Evolutionary conservation across 2,329 filamentous ascomycete species (phyloP), one percentile per base, ranked within the genome.

Genomic region (Septoria petroselini): DNA sequence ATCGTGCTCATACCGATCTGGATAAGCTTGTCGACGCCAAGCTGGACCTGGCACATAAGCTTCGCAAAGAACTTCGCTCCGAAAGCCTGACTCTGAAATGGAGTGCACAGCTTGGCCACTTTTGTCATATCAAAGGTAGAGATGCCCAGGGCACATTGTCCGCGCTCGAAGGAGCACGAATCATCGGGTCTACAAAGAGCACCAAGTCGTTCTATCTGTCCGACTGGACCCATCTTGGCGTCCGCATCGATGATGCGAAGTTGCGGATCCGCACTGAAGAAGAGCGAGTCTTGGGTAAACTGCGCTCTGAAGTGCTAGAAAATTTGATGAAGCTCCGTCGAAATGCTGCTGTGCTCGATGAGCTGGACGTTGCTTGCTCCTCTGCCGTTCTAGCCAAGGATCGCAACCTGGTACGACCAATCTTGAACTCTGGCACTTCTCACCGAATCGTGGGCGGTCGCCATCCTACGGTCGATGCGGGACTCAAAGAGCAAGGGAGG

Each of bases 331-430:
- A 85, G 62, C 80, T 98, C 11, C 84, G 93, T 4, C 86, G 86
- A 50, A 97, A 96, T 68, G 91, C 91, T 8, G 79, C 82, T n/a
- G 86, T 95, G 1, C 80, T 98, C 15, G 91, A 97, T 66, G 91
- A 96, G 68, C 80, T 98, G 7, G 93, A 98, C 69, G 86, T 98
- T 30, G 81, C 86, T 2, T 88, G 88, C 48, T 89, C 89, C 0
- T 95, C 95, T 64, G 89, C 93, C 2, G 77, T 76, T 3, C 76
- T 97, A 2, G 91, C 93, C 1, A 68, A 76, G 18, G 87, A 95
- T 65, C 84, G 88, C 55, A 73, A 77, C 39, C 82, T 93, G 59
- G 77, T 83, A 1, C 81, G 91, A 0, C 93, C 93, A 0, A 71
- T 83, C 1, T 70, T 98, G 25, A 86, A 85, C 61, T 73, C 76